Evolutionary conservation across 2,329 filamentous ascomycete genomes (phyloP), one percentile per base, ranked within the genome.

Genomic region (Botrytis cinerea): DNA sequence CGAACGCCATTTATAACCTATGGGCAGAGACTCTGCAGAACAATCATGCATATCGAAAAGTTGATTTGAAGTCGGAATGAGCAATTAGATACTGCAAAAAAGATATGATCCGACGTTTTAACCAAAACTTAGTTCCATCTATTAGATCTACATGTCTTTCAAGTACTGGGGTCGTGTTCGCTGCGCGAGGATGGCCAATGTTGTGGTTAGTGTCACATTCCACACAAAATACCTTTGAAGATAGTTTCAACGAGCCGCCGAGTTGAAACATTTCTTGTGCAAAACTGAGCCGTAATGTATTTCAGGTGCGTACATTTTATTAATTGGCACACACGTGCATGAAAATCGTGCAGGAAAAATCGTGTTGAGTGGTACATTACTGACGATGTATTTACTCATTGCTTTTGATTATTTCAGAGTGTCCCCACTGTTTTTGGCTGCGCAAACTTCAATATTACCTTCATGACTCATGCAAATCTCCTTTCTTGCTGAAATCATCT

Each of bases 1-100:
- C 14, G 45, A 51, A 25, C 64, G 64, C 64, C 64, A 67, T 51
- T 38, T 28, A n/a, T 35, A 51, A 32, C 64, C 64, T 38, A 51
- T 67, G 45, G 64, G 45, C n/a, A 51, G n/a, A 51, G 64, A 51
- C 35, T 38, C 38, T 7, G 9, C n/a, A 2, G 10, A 35, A 20
- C 12, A 67, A 5, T 51, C 64, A n/a, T 38, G 8, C 63, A 67
- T 67, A 12, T 8, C 20, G 45, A 51, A 12, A 48, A 67, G 25
- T 48, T 38, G 32, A 43, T 51, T 67, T 67, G 43, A 35, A 20
- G 7, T n/a, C 4, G 10, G 10, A 5, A 22, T 48, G 20, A n/a
- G 10, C 48, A n/a, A n/a, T 54, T n/a, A 54, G 48, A 16, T 54
- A 4, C 48, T n/a, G 25, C 10, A 25, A 10, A 54, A n/a, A n/a